These are phyloP conservation scores for Ordospora pajunii DNA, from an alignment of 371 early-diverging fungal genomes.

Conservation along the genomic window DNA sequence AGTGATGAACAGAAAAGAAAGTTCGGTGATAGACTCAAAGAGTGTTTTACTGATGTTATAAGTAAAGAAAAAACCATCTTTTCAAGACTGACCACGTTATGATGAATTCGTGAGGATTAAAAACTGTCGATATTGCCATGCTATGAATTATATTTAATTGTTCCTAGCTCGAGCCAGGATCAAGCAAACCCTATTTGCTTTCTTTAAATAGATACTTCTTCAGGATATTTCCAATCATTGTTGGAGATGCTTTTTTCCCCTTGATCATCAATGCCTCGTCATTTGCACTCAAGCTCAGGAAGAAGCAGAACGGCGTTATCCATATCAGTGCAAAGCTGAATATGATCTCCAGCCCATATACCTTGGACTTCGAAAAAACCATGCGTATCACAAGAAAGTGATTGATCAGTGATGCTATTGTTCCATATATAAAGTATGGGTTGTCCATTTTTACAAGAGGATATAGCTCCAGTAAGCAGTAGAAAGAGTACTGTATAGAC, in stretches of 20 bases:
- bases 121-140: background rate
- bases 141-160: too few species aligned
- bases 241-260: constrained; percentile 43
- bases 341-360: constrained; percentile 43
- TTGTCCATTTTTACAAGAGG: constrained; percentile 56
- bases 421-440: constrained; percentile 56
- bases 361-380: constrained; percentile 34
- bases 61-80: constrained; percentile 29
- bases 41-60: constrained; percentile 20
- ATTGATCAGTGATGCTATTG: constrained; percentile 57
- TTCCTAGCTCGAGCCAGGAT: background rate
- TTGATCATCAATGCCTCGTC: constrained; percentile 52
- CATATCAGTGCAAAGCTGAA: constrained; percentile 59
- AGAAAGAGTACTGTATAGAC: constrained; percentile 56
- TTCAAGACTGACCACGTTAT: constrained; percentile 14
- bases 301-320: constrained; percentile 60
- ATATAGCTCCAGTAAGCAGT: constrained; percentile 53
- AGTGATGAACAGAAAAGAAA: constrained; percentile 36
- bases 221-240: constrained; percentile 35
- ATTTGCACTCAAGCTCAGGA: constrained; percentile 60
- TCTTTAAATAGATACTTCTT: constrained; percentile 20
- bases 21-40: constrained; percentile 15
- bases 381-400: constrained; percentile 56
- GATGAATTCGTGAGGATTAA: background rate
- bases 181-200: background rate